These are phyloP conservation scores for Calcarisporium arbuscula DNA, from an alignment of 2,329 filamentous ascomycete species.

Conservation along the genomic window DNA sequence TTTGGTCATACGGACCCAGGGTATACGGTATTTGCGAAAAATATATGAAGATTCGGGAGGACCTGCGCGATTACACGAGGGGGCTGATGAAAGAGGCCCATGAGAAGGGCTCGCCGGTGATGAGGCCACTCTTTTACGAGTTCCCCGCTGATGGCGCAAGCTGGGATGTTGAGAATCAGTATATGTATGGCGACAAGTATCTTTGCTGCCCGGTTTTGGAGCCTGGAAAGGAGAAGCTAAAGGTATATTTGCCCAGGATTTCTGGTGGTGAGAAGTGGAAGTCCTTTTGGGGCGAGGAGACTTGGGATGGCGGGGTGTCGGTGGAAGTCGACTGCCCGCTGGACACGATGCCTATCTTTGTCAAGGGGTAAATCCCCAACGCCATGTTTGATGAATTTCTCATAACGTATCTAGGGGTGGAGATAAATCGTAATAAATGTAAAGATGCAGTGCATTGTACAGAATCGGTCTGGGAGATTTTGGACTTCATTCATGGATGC, in stretches of 20 bases:
- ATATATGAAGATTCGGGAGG: slow-evolving; percentile 53
- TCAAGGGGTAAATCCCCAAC: too few relatives aligned
- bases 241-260: slow-evolving; percentile 52
- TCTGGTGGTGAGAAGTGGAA: slow-evolving; percentile 14
- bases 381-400: too few relatives aligned
- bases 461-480: too few relatives aligned
- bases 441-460: too few relatives aligned
- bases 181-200: slow-evolving; percentile 58
- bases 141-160: slow-evolving; percentile 47
- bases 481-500: too few relatives aligned
- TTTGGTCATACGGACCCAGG: slow-evolving; percentile 59
- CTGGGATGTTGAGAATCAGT: slow-evolving; percentile 56
- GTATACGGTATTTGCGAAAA: slow-evolving; percentile 54
- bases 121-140: slow-evolving; percentile 57
- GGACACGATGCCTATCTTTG: too few relatives aligned
- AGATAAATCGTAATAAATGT: too few relatives aligned
- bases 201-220: slow-evolving; percentile 50
- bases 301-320: too few relatives aligned
- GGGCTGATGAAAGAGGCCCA: slow-evolving; percentile 54
- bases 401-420: too few relatives aligned
- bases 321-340: too few relatives aligned
- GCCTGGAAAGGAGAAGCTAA: slow-evolving; percentile 35
- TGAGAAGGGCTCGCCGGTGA: slow-evolving; percentile 53
- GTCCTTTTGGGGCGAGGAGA: too few relatives aligned
- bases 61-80: slow-evolving; percentile 51